Conservation (phyloP, 2,329 filamentous ascomycete genomes). For the Colletotrichum tabaci region DNA sequence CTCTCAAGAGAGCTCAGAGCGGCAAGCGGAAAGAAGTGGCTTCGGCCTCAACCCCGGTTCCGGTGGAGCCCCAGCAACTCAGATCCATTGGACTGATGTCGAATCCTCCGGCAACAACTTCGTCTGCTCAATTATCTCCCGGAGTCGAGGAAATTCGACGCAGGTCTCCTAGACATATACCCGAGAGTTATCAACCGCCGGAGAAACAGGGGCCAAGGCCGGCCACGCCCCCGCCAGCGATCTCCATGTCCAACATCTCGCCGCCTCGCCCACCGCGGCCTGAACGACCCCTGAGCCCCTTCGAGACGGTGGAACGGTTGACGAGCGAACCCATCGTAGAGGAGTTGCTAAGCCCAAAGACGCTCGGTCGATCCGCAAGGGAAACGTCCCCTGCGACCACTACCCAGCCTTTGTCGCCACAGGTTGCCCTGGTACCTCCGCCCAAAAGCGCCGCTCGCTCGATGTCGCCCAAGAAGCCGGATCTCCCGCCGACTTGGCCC, state of each 20-base stretch:
- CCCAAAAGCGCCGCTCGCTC: slow-evolving; percentile 30
- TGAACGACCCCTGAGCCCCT: slow-evolving; percentile 28
- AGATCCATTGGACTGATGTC: slow-evolving; percentile 48
- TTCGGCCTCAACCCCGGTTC: slow-evolving; percentile 18
- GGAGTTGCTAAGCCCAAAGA: slow-evolving; percentile 10
- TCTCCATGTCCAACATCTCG: slow-evolving; percentile 7
- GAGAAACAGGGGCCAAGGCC: slow-evolving; percentile 7
- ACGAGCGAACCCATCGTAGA: slow-evolving; percentile 16
- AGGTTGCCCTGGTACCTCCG: slow-evolving; percentile 13
- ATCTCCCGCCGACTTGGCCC: slow-evolving; percentile 43
- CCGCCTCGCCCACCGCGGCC: slow-evolving; percentile 27
- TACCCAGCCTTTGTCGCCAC: background rate
- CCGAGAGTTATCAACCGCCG: slow-evolving; percentile 36
- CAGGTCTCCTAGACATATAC: slow-evolving; percentile 63
- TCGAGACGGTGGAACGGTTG: slow-evolving; percentile 23
- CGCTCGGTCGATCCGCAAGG: slow-evolving; percentile 27
- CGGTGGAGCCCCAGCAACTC: slow-evolving; percentile 43
- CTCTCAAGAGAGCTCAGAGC: slow-evolving; percentile 52
- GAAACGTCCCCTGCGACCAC: slow-evolving; percentile 18
- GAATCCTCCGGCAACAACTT: slow-evolving; percentile 57
- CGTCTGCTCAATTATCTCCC: slow-evolving; percentile 66
- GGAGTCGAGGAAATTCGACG: slow-evolving; percentile 64
- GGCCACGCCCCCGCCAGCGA: slow-evolving; percentile 24
- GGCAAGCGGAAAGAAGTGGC: slow-evolving; percentile 57
- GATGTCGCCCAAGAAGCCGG: slow-evolving; percentile 26